A percentile compares a stretch with the other conserved stretches of the same genome.
phyloP scores from a whole-genome alignment of 805 yeast species.

The Wickerhamomyces alni region DNA sequence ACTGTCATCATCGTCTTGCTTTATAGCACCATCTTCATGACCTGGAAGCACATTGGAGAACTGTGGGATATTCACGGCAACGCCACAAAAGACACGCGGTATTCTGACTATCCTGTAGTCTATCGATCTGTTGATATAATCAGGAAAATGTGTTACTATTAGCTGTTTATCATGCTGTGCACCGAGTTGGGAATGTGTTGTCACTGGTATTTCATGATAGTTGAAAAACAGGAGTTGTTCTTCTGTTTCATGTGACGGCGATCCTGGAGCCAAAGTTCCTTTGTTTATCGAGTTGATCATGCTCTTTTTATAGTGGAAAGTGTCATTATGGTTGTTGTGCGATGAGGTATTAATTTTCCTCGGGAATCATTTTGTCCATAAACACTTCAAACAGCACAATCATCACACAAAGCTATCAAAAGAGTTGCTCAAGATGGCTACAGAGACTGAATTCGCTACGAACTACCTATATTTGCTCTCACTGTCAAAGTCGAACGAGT shows the following conservation, averaged over 20 bases:
- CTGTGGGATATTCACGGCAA: slow-evolving; percentile 38
- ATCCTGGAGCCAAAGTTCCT: too few relatives aligned
- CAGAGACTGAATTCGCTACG: slow-evolving; percentile 2
- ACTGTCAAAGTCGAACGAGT: not conserved
- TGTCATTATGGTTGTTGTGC: not conserved
- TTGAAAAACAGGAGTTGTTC: slow-evolving; percentile 45
- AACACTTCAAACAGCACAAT: too few relatives aligned
- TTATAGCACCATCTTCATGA: slow-evolving; percentile 54
- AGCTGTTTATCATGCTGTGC: slow-evolving; percentile 27
- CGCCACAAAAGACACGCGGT: slow-evolving; percentile 43
- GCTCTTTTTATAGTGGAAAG: too few relatives aligned
- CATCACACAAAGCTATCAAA: too few relatives aligned
- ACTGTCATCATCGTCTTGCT: slow-evolving; percentile 7
- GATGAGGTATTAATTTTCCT: too few relatives aligned
- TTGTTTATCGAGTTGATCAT: slow-evolving; percentile 8
- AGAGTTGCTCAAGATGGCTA: not conserved
- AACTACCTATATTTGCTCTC: slow-evolving; percentile 1
- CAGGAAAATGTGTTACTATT: slow-evolving; percentile 64
- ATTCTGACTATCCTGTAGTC: slow-evolving; percentile 57
- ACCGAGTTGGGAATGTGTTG: not conserved
- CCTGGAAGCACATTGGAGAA: slow-evolving; percentile 57
- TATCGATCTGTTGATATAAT: slow-evolving; percentile 31
- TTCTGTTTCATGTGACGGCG: too few relatives aligned
- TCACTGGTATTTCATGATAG: slow-evolving; percentile 46
- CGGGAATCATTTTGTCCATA: not conserved